Evolutionary conservation across 305 asterid species (phyloP).

Genomic region (Rubia tinctorum): DNA sequence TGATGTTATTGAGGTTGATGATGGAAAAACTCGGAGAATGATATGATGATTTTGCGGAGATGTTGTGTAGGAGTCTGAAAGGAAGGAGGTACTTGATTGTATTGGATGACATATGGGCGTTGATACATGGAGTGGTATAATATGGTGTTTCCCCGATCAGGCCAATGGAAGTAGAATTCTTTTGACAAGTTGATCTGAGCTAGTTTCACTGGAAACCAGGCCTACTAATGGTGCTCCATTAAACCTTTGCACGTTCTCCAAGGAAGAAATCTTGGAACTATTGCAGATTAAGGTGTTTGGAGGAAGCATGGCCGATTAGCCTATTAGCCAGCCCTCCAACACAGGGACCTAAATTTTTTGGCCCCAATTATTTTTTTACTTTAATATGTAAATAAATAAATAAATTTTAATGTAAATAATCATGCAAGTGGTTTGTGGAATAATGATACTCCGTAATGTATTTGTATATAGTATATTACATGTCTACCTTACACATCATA

Average conservation of each 20-base stretch:
- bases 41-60: neutral
- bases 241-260: neutral
- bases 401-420: too few relatives aligned
- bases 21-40: neutral
- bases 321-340: too few relatives aligned
- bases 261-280: neutral
- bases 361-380: too few relatives aligned
- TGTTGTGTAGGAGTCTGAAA: neutral
- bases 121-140: neutral
- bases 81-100: neutral
- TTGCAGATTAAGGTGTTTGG: neutral
- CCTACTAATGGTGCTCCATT: neutral
- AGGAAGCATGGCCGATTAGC: too few relatives aligned
- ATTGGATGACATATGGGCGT: neutral
- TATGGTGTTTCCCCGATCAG: neutral
- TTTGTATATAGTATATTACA: too few relatives aligned
- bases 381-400: too few relatives aligned
- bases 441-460: too few relatives aligned
- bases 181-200: neutral
- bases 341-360: too few relatives aligned
- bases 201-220: neutral
- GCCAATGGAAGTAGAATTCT: slow-evolving; percentile 3
- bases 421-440: too few relatives aligned
- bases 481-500: too few relatives aligned
- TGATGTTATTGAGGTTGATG: neutral